Evolutionary conservation across 2,329 filamentous ascomycete species (phyloP).

Genomic region (Cordyceps pruinosa): DNA sequence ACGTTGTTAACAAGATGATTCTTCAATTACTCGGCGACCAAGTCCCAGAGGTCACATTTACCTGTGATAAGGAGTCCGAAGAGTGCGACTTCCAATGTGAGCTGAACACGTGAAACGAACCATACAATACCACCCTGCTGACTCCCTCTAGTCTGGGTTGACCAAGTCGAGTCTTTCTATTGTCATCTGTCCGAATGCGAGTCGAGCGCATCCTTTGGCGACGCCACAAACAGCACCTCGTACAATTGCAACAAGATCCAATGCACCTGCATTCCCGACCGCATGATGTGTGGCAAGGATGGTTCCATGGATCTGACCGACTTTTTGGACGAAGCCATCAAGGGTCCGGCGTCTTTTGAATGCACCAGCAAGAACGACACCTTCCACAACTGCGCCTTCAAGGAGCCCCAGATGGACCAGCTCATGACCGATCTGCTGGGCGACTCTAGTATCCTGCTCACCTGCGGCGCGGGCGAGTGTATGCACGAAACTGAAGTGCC

Average conservation of each 20-base stretch:
- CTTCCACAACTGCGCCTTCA: slow-evolving; percentile 67
- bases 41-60: slow-evolving; percentile 90
- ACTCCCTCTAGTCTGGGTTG: slow-evolving; percentile 71
- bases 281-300: slow-evolving; percentile 88
- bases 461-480: slow-evolving; percentile 84
- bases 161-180: slow-evolving; percentile 90
- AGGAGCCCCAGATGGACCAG: slow-evolving; percentile 86
- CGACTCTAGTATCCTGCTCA: slow-evolving; percentile 78
- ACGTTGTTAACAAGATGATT: slow-evolving; percentile 95
- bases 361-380: slow-evolving; percentile 61
- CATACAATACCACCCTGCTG: neutral
- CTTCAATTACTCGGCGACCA: slow-evolving; percentile 75
- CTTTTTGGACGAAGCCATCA: slow-evolving; percentile 75
- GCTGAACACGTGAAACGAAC: slow-evolving; percentile 22
- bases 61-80: slow-evolving; percentile 66
- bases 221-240: slow-evolving; percentile 68
- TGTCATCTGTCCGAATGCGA: slow-evolving; percentile 79
- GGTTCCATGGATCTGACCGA: slow-evolving; percentile 89
- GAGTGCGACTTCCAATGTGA: slow-evolving; percentile 93
- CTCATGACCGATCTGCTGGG: slow-evolving; percentile 86
- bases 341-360: slow-evolving; percentile 79
- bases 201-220: slow-evolving; percentile 61
- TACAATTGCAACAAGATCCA: slow-evolving; percentile 81
- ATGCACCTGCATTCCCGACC: slow-evolving; percentile 81
- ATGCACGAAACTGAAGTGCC: slow-evolving; percentile 88